Evolutionary conservation across 2,329 filamentous ascomycete genomes (phyloP).

Genomic region (Lecanoromycetidae sp.): DNA sequence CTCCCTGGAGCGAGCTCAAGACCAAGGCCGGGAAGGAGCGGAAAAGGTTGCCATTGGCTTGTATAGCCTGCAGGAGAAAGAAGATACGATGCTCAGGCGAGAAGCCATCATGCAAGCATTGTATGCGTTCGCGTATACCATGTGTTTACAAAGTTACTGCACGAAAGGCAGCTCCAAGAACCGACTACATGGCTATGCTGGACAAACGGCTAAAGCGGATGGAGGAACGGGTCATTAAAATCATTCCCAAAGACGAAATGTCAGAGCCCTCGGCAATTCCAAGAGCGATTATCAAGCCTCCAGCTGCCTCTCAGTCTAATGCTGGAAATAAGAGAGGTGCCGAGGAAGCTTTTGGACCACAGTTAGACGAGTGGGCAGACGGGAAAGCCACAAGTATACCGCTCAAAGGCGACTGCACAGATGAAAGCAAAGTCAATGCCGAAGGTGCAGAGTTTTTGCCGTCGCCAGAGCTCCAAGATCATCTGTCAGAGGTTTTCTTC

Average conservation of each 20-base stretch:
- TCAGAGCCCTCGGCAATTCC: slow-evolving; percentile 56
- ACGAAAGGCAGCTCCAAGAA: slow-evolving; percentile 82
- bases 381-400: slow-evolving; percentile 41
- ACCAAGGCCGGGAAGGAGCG: slow-evolving; percentile 92
- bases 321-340: slow-evolving; percentile 64
- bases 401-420: slow-evolving; percentile 49
- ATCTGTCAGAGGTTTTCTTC: slow-evolving; percentile 88
- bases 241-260: slow-evolving; percentile 76
- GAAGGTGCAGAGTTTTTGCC: slow-evolving; percentile 78
- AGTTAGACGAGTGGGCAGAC: slow-evolving; percentile 70
- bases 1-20: slow-evolving; percentile 71
- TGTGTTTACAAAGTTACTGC: slow-evolving; percentile 97
- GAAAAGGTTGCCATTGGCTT: slow-evolving; percentile 82
- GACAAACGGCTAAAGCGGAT: slow-evolving; percentile 92
- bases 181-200: slow-evolving; percentile 98
- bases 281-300: slow-evolving; percentile 73
- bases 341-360: slow-evolving; percentile 75
- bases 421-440: slow-evolving; percentile 63
- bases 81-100: slow-evolving; percentile 97
- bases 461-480: slow-evolving; percentile 76
- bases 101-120: slow-evolving; percentile 96
- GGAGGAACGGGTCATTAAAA: slow-evolving; percentile 95
- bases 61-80: slow-evolving; percentile 89
- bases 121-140: slow-evolving; percentile 77
- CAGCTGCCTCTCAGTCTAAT: slow-evolving; percentile 48